phyloP scores from a whole-genome alignment of 140 eudicot species.

The Oenanthe javanica region DNA sequence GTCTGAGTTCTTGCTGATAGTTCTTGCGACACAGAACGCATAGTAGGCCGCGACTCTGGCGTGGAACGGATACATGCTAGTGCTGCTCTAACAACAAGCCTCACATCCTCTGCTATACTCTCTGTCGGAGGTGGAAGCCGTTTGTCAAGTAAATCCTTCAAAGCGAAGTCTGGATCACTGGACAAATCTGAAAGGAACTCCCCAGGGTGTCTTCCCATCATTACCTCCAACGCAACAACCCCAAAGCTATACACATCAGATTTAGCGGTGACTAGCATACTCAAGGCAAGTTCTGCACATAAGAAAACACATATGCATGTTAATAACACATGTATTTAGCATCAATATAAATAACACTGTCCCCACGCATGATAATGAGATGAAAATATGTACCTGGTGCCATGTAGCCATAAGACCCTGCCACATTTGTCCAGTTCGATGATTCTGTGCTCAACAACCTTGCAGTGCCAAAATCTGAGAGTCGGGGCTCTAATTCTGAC shows the following conservation, averaged over 20 bases:
- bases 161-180: conserved; percentile 15
- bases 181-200: conserved; percentile 39
- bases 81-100: conserved; percentile 41
- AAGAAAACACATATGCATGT: conserved; percentile 1
- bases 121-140: conserved; percentile 60
- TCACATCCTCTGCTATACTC: conserved; percentile 35
- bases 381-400: conserved; percentile 64
- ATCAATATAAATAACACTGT: too few relatives aligned
- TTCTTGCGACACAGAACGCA: conserved; percentile 67
- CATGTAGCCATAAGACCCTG: conserved; percentile 94
- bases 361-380: background rate
- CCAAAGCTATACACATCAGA: conserved; percentile 92
- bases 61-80: conserved; percentile 42
- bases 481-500: conserved; percentile 55
- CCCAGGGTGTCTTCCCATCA: conserved; percentile 92
- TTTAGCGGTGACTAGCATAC: conserved; percentile 75
- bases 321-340: background rate
- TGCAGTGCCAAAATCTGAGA: conserved; percentile 89
- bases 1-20: conserved; percentile 40
- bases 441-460: conserved; percentile 51
- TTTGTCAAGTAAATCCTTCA: conserved; percentile 60
- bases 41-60: conserved; percentile 72
- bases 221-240: conserved; percentile 63
- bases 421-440: conserved; percentile 68
- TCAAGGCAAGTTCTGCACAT: conserved; percentile 59